Conservation (phyloP, 805 yeast species). For the Candida nitratophila region DNA sequence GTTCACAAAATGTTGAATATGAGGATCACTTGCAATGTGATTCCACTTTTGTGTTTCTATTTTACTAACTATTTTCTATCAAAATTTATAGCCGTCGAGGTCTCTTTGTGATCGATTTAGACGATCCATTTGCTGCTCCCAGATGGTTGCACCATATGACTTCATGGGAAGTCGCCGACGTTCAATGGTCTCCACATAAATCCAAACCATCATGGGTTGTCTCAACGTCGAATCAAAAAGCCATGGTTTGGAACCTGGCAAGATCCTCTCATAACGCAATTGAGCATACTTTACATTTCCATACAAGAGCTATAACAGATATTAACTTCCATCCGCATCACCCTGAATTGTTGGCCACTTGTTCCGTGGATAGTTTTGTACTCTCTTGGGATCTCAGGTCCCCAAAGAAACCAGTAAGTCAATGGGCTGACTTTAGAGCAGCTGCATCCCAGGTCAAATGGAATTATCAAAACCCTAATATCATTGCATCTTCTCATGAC, state of each 20-base stretch:
- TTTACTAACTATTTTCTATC: too few relatives aligned
- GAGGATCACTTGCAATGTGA: too few relatives aligned
- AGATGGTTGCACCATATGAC: constrained; percentile 89
- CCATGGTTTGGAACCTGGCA: constrained; percentile 86
- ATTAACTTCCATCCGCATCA: constrained; percentile 84
- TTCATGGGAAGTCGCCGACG: constrained; percentile 98
- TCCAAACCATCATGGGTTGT: constrained; percentile 86
- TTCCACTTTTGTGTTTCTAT: too few relatives aligned
- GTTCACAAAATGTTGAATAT: too few relatives aligned
- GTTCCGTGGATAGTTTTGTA: constrained; percentile 85
- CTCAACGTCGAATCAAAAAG: constrained; percentile 92
- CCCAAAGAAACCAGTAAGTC: constrained; percentile 63
- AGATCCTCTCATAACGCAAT: constrained; percentile 61
- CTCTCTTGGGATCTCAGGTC: constrained; percentile 87
- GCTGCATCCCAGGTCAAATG: constrained; percentile 95
- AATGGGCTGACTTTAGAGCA: constrained; percentile 92
- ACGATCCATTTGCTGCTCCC: constrained; percentile 93
- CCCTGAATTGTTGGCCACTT: constrained; percentile 86
- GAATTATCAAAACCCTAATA: constrained; percentile 69
- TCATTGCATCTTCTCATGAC: constrained; percentile 84
- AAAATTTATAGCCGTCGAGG: constrained; percentile 49
- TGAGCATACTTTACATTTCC: constrained; percentile 82
- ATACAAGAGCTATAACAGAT: constrained; percentile 90
- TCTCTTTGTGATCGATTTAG: constrained; percentile 81
- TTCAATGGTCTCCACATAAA: constrained; percentile 94